A percentile compares a stretch with the other conserved stretches of the same genome.
Evolutionary conservation across 1,139 yeast species (phyloP).

Genomic region (Lodderomyces jiufengensis): DNA sequence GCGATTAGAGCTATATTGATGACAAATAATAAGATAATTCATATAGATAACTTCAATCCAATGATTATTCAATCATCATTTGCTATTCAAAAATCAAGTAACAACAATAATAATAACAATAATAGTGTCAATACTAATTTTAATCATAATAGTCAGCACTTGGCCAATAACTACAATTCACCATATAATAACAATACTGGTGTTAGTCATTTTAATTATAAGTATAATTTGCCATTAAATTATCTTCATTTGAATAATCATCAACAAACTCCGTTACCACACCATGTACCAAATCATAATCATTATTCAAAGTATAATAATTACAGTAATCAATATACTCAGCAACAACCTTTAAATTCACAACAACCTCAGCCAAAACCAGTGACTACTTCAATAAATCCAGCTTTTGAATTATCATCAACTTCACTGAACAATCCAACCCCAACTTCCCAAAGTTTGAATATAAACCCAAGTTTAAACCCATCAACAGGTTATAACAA

Average conservation of each 20-base stretch:
- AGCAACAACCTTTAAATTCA: constrained; percentile 3
- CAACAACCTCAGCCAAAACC: constrained; percentile 3
- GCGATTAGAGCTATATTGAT: constrained; percentile 38
- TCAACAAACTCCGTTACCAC: constrained; percentile 2
- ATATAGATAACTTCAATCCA: constrained; percentile 18
- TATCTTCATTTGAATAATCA: constrained; percentile 1
- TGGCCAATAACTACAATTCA: no score
- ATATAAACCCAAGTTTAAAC: no score
- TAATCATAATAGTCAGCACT: no score
- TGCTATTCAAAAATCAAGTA: constrained; percentile 32
- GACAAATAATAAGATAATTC: constrained; percentile 30
- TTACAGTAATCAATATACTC: neutral
- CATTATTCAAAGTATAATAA: neutral
- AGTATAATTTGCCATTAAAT: neutral
- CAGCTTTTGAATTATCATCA: neutral
- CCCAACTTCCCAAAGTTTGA: no score
- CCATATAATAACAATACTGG: neutral
- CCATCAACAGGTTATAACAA: constrained; percentile 2
- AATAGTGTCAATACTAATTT: no score
- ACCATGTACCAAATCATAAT: neutral
- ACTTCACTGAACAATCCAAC: neutral
- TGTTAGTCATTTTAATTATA: neutral
- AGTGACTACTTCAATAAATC: no score
- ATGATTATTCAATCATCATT: constrained; percentile 38
- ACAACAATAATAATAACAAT: constrained; percentile 4